A percentile compares a stretch with the other conserved stretches of the same genome.
These are phyloP conservation scores for Pleurotus citrinopileatus DNA, from an alignment of 768 basidiomycete species.

Conservation along the genomic window DNA sequence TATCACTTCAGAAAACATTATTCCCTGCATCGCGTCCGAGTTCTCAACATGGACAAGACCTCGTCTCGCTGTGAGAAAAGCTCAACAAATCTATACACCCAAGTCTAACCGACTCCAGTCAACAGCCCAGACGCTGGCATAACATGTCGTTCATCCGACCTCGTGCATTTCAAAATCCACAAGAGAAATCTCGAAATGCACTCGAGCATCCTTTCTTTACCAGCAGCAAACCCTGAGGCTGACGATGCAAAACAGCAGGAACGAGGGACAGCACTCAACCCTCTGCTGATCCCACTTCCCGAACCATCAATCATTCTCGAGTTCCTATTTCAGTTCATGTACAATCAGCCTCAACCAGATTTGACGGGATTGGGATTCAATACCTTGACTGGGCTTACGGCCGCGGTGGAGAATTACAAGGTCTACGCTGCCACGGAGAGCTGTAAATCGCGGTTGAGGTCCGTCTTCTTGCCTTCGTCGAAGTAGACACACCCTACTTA, in stretches of 20 bases:
- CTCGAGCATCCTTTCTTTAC: constrained; percentile 3
- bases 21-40: no score
- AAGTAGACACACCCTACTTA: not conserved
- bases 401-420: constrained; percentile 19
- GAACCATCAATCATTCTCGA: constrained; percentile 9
- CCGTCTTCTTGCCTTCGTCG: not conserved
- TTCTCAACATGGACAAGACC: not conserved
- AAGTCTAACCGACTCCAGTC: not conserved
- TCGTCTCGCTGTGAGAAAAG: not conserved
- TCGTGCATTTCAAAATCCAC: constrained; percentile 5
- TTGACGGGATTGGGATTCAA: constrained; percentile 3
- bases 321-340: constrained; percentile 14
- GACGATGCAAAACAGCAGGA: not conserved
- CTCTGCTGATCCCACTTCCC: constrained; percentile 4
- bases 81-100: not conserved
- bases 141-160: constrained; percentile 7
- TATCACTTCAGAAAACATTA: no score
- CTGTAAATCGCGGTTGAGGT: constrained; percentile 2
- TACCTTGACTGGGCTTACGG: constrained; percentile 6
- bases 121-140: not conserved
- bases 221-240: not conserved
- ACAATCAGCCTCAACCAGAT: constrained; percentile 14
- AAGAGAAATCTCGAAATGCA: constrained; percentile 14
- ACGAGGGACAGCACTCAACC: not conserved
- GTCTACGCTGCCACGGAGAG: constrained; percentile 7